phyloP scores from a whole-genome alignment of 2,329 filamentous ascomycete species.

The Fusarium robinianum region DNA sequence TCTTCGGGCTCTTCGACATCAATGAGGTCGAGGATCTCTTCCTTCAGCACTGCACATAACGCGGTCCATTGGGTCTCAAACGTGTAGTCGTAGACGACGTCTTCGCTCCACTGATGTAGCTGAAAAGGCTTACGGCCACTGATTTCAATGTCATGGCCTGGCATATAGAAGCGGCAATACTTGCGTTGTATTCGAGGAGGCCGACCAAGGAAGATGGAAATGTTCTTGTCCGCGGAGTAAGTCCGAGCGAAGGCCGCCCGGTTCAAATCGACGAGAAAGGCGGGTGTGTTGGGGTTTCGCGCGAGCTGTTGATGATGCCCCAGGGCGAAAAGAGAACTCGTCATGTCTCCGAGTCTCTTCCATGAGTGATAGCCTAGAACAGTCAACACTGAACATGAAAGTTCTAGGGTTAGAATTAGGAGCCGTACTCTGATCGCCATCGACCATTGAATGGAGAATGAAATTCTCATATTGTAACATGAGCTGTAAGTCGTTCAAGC shows the following conservation, averaged over 20 bases:
- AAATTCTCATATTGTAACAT: slow-evolving; percentile 53
- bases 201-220: slow-evolving; percentile 55
- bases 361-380: slow-evolving; percentile 51
- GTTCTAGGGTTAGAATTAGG: not conserved
- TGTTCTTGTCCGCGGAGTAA: slow-evolving; percentile 52
- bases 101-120: slow-evolving; percentile 1
- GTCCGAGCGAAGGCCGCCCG: slow-evolving; percentile 46
- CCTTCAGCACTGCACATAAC: slow-evolving; percentile 14
- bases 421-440: slow-evolving; percentile 49
- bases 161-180: slow-evolving; percentile 45
- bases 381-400: not conserved
- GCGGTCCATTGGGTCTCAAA: slow-evolving; percentile 16
- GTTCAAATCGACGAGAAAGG: slow-evolving; percentile 48
- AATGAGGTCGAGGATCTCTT: slow-evolving; percentile 19
- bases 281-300: slow-evolving; percentile 34
- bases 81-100: slow-evolving; percentile 1
- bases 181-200: slow-evolving; percentile 51
- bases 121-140: not conserved
- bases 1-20: not conserved
- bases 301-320: slow-evolving; percentile 49
- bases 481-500: slow-evolving; percentile 50
- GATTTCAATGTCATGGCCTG: slow-evolving; percentile 3
- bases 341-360: slow-evolving; percentile 52
- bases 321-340: slow-evolving; percentile 51
- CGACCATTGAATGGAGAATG: slow-evolving; percentile 49